Conservation (phyloP, 2,329 filamentous ascomycete species). For the Rosellinia necatrix region DNA sequence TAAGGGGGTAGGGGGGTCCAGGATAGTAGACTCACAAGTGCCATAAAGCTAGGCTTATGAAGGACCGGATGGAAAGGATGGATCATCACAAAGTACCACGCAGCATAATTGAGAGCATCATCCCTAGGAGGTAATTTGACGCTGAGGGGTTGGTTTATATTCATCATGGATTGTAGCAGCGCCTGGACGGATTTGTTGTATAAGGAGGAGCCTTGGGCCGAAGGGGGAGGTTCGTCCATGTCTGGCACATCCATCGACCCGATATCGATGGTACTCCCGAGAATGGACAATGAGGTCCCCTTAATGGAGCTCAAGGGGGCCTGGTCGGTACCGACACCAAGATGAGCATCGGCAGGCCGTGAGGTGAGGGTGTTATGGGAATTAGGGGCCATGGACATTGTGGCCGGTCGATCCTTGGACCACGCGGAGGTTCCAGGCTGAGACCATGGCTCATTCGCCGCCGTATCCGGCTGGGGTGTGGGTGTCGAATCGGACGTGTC, state of each 20-base stretch:
- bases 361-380: slow-evolving; percentile 43
- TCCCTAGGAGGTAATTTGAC: slow-evolving; percentile 66
- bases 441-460: slow-evolving; percentile 43
- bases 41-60: slow-evolving; percentile 76
- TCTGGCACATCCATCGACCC: slow-evolving; percentile 72
- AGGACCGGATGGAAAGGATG: slow-evolving; percentile 75
- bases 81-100: slow-evolving; percentile 76
- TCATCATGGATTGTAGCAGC: slow-evolving; percentile 68
- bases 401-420: slow-evolving; percentile 38
- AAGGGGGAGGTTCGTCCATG: slow-evolving; percentile 62
- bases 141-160: slow-evolving; percentile 60
- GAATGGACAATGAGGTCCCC: slow-evolving; percentile 75
- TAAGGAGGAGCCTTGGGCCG: slow-evolving; percentile 49
- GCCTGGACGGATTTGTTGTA: slow-evolving; percentile 76
- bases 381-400: slow-evolving; percentile 33
- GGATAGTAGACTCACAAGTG: slow-evolving; percentile 57
- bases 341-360: slow-evolving; percentile 63
- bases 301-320: slow-evolving; percentile 73
- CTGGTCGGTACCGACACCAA: slow-evolving; percentile 67
- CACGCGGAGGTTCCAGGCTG: slow-evolving; percentile 44
- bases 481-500: slow-evolving; percentile 28
- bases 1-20: background rate
- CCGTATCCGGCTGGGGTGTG: slow-evolving; percentile 34
- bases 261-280: slow-evolving; percentile 80
- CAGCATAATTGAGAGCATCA: slow-evolving; percentile 69